Conservation (phyloP, 257 asterid species). For the Mitragyna speciosa region DNA sequence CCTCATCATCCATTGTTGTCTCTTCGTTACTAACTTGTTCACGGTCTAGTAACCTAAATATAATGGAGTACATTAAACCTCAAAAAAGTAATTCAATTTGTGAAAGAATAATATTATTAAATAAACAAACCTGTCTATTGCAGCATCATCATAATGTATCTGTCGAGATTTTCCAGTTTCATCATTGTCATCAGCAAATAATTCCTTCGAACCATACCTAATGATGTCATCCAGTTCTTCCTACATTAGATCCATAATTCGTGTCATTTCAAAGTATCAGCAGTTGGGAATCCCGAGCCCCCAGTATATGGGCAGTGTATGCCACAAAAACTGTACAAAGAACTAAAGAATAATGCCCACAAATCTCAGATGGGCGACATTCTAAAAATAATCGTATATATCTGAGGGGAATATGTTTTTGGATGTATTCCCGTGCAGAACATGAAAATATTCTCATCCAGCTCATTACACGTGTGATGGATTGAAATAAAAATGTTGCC, state of each 20-base stretch:
- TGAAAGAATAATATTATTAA: constrained; percentile 13
- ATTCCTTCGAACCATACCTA: constrained; percentile 91
- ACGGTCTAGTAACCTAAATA: constrained; percentile 72
- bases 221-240: constrained; percentile 96
- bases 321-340: not conserved
- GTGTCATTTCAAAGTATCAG: not conserved
- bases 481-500: not conserved
- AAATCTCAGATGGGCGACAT: too few species aligned
- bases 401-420: not conserved
- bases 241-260: constrained; percentile 41
- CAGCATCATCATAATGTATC: constrained; percentile 95
- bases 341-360: not conserved
- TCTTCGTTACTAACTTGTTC: constrained; percentile 86
- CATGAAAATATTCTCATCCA: not conserved
- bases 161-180: constrained; percentile 90
- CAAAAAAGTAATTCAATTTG: constrained; percentile 14
- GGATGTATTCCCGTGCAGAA: not conserved
- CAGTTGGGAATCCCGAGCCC: not conserved
- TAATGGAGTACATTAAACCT: not conserved
- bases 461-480: not conserved
- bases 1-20: constrained; percentile 76
- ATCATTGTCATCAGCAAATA: constrained; percentile 91
- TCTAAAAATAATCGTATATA: too few species aligned
- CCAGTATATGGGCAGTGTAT: not conserved
- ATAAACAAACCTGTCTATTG: constrained; percentile 76